These are phyloP conservation scores for Durusdinium trenchii DNA, from an alignment of 73 alveolate genomes.

Conservation along the genomic window DNA sequence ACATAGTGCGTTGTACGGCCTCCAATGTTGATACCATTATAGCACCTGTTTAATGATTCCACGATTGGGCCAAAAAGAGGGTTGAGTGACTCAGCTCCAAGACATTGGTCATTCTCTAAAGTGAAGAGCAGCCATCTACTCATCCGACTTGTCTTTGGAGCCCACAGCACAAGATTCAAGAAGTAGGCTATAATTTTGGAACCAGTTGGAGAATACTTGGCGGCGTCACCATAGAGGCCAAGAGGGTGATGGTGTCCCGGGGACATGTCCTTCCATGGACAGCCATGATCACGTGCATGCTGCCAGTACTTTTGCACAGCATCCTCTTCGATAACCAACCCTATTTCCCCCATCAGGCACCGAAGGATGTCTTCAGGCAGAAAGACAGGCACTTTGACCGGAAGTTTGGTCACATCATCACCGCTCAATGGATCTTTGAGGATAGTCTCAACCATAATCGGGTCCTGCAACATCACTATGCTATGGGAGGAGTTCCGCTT, in stretches of 20 bases:
- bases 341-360: neutral
- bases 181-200: constrained; percentile 15
- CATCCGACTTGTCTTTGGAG: constrained; percentile 14
- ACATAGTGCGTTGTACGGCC: neutral
- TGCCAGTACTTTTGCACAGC: neutral
- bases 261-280: neutral
- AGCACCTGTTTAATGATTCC: neutral
- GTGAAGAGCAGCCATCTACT: neutral
- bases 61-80: neutral
- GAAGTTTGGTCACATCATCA: neutral
- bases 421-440: neutral
- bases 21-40: neutral
- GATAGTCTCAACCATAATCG: constrained; percentile 16
- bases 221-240: constrained; percentile 47
- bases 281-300: neutral
- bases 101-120: neutral
- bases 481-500: too few species aligned
- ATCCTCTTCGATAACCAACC: neutral
- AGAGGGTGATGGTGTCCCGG: neutral
- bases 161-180: constrained; percentile 3
- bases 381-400: neutral
- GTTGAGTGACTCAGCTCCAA: neutral
- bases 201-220: constrained; percentile 13
- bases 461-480: neutral
- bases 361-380: constrained; percentile 3